Conservation (phyloP, 2,329 filamentous ascomycete species). For the Cercospora canescens region DNA sequence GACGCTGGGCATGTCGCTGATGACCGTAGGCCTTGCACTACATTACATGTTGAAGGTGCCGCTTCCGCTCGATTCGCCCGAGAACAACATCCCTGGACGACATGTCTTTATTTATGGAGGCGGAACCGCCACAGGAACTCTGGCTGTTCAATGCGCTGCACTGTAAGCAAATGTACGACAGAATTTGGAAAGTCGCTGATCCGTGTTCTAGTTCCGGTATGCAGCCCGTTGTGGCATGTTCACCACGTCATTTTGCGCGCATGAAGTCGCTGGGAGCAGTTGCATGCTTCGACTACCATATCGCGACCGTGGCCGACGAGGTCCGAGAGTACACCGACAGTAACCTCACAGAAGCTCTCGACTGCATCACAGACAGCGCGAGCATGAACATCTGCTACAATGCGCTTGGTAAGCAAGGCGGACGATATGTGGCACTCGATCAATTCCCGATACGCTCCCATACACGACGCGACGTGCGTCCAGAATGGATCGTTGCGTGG, state of each 20-base stretch:
- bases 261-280: constrained; percentile 20
- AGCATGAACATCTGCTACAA: constrained; percentile 25
- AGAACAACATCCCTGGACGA: not conserved
- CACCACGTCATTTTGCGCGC: constrained; percentile 20
- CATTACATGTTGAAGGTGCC: constrained; percentile 21
- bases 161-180: constrained; percentile 12
- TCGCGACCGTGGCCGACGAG: constrained; percentile 15
- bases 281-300: constrained; percentile 21
- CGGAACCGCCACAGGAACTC: constrained; percentile 20
- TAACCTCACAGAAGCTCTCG: constrained; percentile 14
- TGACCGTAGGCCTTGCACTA: constrained; percentile 23
- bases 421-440: constrained; percentile 23
- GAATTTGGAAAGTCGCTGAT: constrained; percentile 2
- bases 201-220: constrained; percentile 12
- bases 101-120: constrained; percentile 21
- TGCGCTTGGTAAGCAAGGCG: constrained; percentile 19
- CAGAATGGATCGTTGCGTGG: constrained; percentile 25
- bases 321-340: constrained; percentile 17
- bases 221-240: constrained; percentile 18
- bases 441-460: constrained; percentile 23
- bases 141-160: constrained; percentile 21
- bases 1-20: constrained; percentile 18
- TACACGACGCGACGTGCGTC: constrained; percentile 20
- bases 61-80: constrained; percentile 4
- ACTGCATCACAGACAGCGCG: constrained; percentile 22